Evolutionary conservation across 805 yeast species (phyloP).

Genomic region (Lipomyces sp.): DNA sequence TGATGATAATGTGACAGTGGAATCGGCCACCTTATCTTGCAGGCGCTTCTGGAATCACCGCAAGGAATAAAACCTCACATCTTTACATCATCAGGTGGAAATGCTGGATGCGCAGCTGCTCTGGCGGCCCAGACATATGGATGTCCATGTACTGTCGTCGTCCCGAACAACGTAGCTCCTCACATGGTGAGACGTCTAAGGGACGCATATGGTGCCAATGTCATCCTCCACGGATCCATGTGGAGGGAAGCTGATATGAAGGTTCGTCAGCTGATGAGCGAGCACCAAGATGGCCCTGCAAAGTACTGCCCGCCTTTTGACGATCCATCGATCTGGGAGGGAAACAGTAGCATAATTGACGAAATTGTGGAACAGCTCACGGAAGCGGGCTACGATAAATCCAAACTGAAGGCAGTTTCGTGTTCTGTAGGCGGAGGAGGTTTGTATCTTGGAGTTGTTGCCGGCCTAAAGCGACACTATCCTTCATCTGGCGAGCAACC

Average conservation of each 20-base stretch:
- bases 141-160: conserved; percentile 60
- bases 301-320: conserved; percentile 93
- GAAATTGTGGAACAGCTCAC: conserved; percentile 82
- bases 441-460: conserved; percentile 81
- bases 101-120: conserved; percentile 97
- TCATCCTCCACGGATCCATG: conserved; percentile 72
- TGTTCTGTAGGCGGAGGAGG: conserved; percentile 98
- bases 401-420: conserved; percentile 76
- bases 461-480: conserved; percentile 70
- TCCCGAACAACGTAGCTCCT: conserved; percentile 57
- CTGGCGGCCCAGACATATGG: conserved; percentile 76
- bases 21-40: conserved; percentile 81
- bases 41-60: conserved; percentile 36
- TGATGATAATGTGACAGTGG: conserved; percentile 51
- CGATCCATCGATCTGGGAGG: conserved; percentile 91
- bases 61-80: conserved; percentile 47
- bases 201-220: conserved; percentile 55
- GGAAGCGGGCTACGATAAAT: conserved; percentile 47
- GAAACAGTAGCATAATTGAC: conserved; percentile 91
- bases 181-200: conserved; percentile 54
- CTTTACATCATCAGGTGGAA: conserved; percentile 94
- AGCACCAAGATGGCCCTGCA: conserved; percentile 66
- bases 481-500: conserved; percentile 33
- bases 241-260: conserved; percentile 77
- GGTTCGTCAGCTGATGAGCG: conserved; percentile 78